Evolutionary conservation across 106 monocot genomes (phyloP).

Genomic region (Alisma plantagoaquatica): DNA sequence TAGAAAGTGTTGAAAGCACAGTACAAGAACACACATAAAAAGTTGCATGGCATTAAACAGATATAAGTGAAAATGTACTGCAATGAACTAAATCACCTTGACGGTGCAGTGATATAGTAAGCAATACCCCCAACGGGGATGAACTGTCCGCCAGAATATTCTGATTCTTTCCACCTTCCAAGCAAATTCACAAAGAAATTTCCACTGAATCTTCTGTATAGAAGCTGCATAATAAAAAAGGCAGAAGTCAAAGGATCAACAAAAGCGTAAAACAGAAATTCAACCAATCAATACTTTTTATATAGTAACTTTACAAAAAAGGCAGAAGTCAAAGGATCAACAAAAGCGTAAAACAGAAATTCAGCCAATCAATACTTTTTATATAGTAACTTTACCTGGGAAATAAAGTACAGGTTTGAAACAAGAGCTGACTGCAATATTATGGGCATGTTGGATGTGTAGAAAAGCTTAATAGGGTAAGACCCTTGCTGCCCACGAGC

Average conservation of each 20-base stretch:
- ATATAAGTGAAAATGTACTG: too few relatives aligned
- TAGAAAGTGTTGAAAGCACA: too few relatives aligned
- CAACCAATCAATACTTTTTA: too few relatives aligned
- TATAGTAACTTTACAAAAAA: conserved; percentile 8
- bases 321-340: background rate
- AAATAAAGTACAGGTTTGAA: conserved; percentile 27
- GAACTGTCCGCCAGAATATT: conserved; percentile 22
- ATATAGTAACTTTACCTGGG: conserved; percentile 15
- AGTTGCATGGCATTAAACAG: too few relatives aligned
- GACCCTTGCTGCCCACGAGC: conserved; percentile 26
- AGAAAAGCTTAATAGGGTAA: conserved; percentile 29
- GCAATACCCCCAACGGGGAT: conserved; percentile 28
- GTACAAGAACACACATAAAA: too few relatives aligned
- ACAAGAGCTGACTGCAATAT: conserved; percentile 26
- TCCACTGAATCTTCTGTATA: conserved; percentile 28
- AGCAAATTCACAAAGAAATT: conserved; percentile 32
- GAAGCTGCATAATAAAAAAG: conserved; percentile 13
- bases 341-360: too few relatives aligned
- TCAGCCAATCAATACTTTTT: too few relatives aligned
- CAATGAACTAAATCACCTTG: conserved; percentile 13
- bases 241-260: background rate
- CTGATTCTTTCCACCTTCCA: conserved; percentile 27
- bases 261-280: too few relatives aligned
- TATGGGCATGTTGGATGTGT: conserved; percentile 34
- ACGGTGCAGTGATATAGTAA: conserved; percentile 22